Evolutionary conservation across 1,284 basidiomycete genomes (phyloP).

Genomic region (Fistulina hepatica): DNA sequence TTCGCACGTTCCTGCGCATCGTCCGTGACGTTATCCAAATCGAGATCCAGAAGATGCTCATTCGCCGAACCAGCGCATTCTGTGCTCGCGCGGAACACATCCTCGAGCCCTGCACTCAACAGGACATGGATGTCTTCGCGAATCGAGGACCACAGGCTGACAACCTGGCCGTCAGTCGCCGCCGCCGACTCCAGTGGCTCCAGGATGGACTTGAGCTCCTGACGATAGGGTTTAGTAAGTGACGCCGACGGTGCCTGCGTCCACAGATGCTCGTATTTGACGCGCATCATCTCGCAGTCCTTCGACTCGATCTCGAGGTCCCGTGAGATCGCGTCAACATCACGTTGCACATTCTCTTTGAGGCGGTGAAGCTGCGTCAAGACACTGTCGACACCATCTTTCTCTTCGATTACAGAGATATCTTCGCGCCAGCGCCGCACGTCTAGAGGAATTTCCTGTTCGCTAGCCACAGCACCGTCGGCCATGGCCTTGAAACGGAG

Average conservation of each 20-base stretch:
- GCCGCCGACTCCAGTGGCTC: constrained; percentile 70
- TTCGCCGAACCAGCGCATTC: constrained; percentile 32
- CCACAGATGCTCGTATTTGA: constrained; percentile 84
- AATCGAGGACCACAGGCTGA: constrained; percentile 64
- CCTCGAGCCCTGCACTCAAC: constrained; percentile 55
- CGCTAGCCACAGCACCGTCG: constrained; percentile 58
- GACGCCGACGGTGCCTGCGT: constrained; percentile 80
- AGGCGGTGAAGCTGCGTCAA: constrained; percentile 53
- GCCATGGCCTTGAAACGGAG: constrained; percentile 66
- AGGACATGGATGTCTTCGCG: constrained; percentile 61
- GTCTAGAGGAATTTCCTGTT: constrained; percentile 63
- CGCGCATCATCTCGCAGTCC: constrained; percentile 76
- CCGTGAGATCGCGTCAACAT: constrained; percentile 48
- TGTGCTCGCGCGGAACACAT: constrained; percentile 56
- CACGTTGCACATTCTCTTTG: constrained; percentile 48
- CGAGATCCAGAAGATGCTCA: constrained; percentile 59
- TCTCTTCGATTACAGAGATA: constrained; percentile 52
- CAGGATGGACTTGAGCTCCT: constrained; percentile 74
- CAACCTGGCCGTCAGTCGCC: constrained; percentile 70
- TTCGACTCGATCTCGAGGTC: constrained; percentile 70
- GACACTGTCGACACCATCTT: constrained; percentile 53
- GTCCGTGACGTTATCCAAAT: constrained; percentile 46
- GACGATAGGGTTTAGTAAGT: constrained; percentile 61
- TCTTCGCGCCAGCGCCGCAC: constrained; percentile 74
- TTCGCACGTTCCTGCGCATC: constrained; percentile 62